Evolutionary conservation across 116 monocot species (phyloP).

Genomic region (Posidonia oceanica): DNA sequence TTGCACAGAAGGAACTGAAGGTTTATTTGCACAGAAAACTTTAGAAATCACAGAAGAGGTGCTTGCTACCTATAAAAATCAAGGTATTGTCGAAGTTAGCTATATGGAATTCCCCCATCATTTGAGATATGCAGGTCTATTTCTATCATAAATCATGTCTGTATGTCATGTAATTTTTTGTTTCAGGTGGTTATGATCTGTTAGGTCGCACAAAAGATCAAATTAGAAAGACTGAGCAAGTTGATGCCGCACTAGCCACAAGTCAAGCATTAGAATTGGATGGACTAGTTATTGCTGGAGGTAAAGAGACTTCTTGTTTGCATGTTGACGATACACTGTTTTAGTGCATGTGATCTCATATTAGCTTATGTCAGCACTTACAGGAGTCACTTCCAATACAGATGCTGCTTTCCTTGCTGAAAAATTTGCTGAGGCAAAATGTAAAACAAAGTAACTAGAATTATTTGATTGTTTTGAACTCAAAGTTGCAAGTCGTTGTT

Average conservation of each 20-base stretch:
- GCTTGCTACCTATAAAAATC: constrained; percentile 75
- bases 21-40: constrained; percentile 82
- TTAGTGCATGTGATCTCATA: background rate
- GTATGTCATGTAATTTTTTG: background rate
- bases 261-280: constrained; percentile 67
- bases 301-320: constrained; percentile 12
- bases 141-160: background rate
- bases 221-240: constrained; percentile 75
- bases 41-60: constrained; percentile 72
- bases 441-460: no score
- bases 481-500: background rate
- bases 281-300: constrained; percentile 83
- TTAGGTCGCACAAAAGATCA: constrained; percentile 83
- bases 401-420: no score
- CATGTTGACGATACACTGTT: background rate
- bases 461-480: background rate
- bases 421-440: no score
- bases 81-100: constrained; percentile 49
- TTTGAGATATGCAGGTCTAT: constrained; percentile 1
- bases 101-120: background rate
- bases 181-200: constrained; percentile 8
- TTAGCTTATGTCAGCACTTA: background rate
- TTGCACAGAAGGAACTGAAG: constrained; percentile 71
- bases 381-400: no score
- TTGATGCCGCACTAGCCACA: constrained; percentile 60